Conservation (phyloP, 371 early-diverging fungal species). For the Mortierella sp. region DNA sequence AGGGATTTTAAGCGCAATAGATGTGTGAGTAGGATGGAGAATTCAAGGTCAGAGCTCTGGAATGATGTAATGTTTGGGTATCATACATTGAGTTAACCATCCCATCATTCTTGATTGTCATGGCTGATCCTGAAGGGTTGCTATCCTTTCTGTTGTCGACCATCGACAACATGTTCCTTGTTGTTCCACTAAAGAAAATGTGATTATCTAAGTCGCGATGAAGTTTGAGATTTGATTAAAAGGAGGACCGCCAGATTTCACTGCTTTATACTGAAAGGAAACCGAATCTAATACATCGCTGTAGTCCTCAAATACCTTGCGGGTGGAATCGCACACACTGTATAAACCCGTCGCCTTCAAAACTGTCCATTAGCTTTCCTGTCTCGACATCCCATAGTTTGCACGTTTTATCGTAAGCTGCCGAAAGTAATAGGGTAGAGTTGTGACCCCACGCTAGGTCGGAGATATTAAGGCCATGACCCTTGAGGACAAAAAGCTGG, state of each 20-base stretch:
- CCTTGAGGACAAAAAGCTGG: conserved; percentile 60
- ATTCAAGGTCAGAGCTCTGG: neutral
- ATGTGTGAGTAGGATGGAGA: too few species aligned
- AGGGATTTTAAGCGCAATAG: neutral
- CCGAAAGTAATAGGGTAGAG: conserved; percentile 80
- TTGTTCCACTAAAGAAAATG: conserved; percentile 83
- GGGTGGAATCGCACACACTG: conserved; percentile 87
- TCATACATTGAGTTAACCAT: conserved; percentile 87
- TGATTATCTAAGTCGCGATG: conserved; percentile 63
- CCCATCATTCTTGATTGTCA: conserved; percentile 71
- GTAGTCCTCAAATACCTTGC: conserved; percentile 57
- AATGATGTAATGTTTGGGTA: neutral
- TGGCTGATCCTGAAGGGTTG: conserved; percentile 48
- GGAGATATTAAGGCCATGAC: conserved; percentile 84
- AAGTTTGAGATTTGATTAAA: neutral
- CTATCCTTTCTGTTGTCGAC: conserved; percentile 68
- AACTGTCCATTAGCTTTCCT: conserved; percentile 71
- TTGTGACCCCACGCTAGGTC: conserved; percentile 85
- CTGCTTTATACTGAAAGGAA: neutral
- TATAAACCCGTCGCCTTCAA: conserved; percentile 84
- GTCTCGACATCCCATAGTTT: conserved; percentile 85
- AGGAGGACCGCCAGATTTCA: neutral
- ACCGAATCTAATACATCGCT: neutral
- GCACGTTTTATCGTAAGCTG: conserved; percentile 86
- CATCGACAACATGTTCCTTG: conserved; percentile 78